Evolutionary conservation across 2,329 filamentous ascomycete species (phyloP), one percentile per base, ranked within the genome.

Genomic region (Calonectria crousiana): DNA sequence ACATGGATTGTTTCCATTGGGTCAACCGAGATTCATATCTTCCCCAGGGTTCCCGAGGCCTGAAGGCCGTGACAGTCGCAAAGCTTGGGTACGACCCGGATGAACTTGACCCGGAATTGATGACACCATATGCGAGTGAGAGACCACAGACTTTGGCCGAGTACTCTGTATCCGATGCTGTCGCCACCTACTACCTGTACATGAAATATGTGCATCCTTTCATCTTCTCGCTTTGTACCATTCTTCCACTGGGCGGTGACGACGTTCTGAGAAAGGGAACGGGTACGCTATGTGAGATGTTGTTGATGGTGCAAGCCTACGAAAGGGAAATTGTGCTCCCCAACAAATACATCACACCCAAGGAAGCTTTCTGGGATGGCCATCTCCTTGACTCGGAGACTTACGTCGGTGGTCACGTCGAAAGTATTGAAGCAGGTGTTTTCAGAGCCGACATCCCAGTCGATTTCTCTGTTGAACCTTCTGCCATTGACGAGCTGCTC

Each of bases 161-260:
- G 82, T 99, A 99, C 86, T 99, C 97, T 0, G 97, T 99, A 56
- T 99, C 97, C 81, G 97, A 99, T 89, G 97, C 97, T 13, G 97
- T 99, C 66, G 97, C 97, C 28, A 99, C 97, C 0, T 99, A 99
- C 84, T 99, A 99, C 83, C 88, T 99, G 75, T 99, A 99, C 89
- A 99, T 99, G 97, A 99, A 99, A 93, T 99, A 99, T 84, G 95
- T 99, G n/a, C 97, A 99, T 84, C 97, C 97, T 4, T 99, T 99
- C 88, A 97, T 99, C 84, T 99, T 99, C 89, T 98, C 97, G 1
- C 88, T 99, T 0, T 99, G 97, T 86, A 99, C 96, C 1, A 98
- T 99, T 86, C 89, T 99, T 83, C 97, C 97, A 0, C 89, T 99
- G 1, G 95, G 95, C 56, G 95, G 96, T 41, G 96, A 99, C 81